Conservation (phyloP, 2,329 filamentous ascomycete genomes). For the Teratosphaeria destructans region DNA sequence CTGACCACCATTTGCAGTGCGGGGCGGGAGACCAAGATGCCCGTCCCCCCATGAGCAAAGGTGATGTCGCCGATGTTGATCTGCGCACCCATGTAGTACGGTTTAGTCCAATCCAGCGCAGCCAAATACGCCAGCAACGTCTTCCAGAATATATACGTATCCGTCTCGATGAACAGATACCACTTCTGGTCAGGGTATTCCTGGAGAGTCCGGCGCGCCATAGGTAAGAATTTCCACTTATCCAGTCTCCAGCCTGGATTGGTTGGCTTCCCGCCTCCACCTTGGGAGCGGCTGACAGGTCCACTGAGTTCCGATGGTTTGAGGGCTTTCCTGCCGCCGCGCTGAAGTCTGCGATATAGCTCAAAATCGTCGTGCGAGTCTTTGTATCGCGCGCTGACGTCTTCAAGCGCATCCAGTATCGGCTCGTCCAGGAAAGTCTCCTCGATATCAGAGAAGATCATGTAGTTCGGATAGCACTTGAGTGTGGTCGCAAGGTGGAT, state of each 20-base stretch:
- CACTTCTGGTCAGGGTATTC: conserved; percentile 37
- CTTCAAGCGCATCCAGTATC: conserved; percentile 21
- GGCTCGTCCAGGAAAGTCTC: conserved; percentile 25
- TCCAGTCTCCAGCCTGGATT: conserved; percentile 33
- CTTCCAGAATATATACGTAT: conserved; percentile 37
- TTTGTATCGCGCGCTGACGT: conserved; percentile 9
- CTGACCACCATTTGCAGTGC: conserved; percentile 37
- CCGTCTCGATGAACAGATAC: conserved; percentile 45
- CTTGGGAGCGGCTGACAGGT: conserved; percentile 1
- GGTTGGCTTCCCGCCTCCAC: conserved; percentile 6
- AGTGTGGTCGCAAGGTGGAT: conserved; percentile 27
- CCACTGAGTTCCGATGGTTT: conserved; percentile 11
- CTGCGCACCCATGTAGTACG: conserved; percentile 39
- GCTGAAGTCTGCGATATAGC: conserved; percentile 16
- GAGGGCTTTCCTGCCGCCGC: conserved; percentile 6
- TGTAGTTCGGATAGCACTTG: conserved; percentile 22
- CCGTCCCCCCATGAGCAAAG: conserved; percentile 45
- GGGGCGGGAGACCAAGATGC: conserved; percentile 42
- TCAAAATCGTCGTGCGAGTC: conserved; percentile 17
- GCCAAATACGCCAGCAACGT: conserved; percentile 35
- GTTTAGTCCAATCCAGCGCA: conserved; percentile 31
- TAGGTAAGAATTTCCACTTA: conserved; percentile 44
- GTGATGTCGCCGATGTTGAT: conserved; percentile 20
- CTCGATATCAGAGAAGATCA: conserved; percentile 30
- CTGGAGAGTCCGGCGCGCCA: conserved; percentile 40